These are phyloP conservation scores for Zizania latifolia DNA, from an alignment of 176 grass and related monocot genomes.

Conservation along the genomic window DNA sequence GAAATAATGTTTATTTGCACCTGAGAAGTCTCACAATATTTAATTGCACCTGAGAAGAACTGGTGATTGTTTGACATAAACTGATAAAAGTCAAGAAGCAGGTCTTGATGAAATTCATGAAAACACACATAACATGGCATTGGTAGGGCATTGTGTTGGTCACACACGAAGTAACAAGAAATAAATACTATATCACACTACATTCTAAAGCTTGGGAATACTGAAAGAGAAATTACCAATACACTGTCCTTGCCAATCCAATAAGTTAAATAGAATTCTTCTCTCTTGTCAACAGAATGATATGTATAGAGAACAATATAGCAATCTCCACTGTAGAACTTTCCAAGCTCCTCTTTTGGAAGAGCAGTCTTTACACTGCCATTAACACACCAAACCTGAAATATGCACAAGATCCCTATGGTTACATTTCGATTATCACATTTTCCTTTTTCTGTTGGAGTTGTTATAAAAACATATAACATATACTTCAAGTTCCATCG, in stretches of 20 bases:
- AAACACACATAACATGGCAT: too few species aligned
- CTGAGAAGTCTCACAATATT: too few species aligned
- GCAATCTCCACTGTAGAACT: conserved; percentile 93
- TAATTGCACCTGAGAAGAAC: too few species aligned
- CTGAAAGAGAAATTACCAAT: conserved; percentile 38
- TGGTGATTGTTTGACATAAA: neutral
- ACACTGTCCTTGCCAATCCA: conserved; percentile 51
- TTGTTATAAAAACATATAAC: too few species aligned
- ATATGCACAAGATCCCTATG: too few species aligned
- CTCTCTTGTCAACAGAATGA: conserved; percentile 91
- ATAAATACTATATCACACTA: neutral
- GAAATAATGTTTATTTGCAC: neutral
- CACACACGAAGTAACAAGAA: neutral
- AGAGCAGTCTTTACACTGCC: conserved; percentile 62
- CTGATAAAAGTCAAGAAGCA: neutral
- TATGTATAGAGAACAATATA: conserved; percentile 89
- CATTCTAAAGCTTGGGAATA: neutral
- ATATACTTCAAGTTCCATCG: conserved; percentile 88
- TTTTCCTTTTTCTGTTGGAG: too few species aligned
- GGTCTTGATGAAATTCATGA: neutral
- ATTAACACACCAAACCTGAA: conserved; percentile 82
- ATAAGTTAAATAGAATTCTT: conserved; percentile 95
- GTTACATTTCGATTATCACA: too few species aligned
- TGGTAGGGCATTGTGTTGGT: neutral
- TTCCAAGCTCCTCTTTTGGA: conserved; percentile 81